Base-by-base conservation (phyloP, 148 eudicot genomes). In the Dysphania ambrosioides region DNA sequence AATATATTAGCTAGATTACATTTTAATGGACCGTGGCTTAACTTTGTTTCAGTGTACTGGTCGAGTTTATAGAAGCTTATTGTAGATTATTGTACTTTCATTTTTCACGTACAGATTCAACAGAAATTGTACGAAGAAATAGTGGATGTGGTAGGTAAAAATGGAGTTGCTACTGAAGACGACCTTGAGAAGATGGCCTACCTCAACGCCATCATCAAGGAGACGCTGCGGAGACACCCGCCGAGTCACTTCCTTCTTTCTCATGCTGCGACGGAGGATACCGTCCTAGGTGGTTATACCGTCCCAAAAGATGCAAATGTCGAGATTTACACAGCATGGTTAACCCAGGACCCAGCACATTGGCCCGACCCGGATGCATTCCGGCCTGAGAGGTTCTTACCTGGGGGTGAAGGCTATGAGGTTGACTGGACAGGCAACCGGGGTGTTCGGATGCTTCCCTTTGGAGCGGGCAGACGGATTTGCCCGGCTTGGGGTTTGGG, bases 201-300 rank as follows among this genome's bases (percentile, higher is more conserved):
- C 65, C 84, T 95, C 18, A 80, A 74, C 0, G 98, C 98, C 0
- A 73, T 95, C 27, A 82, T 95, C 47, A 95, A 95, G 72, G 98
- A 95, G 51, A 95, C 98, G 0, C 81, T 95, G 68, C 78, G 98
- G 27, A 78, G 97, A 11, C 98, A 90, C 78, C 98, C 98, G 0
- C 98, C 98, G 0, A 95, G 98, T 77, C 98, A 95, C 75, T 95
- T 95, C 74, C 64, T 95, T 55, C 51, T 95, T 29, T 95, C 98
- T 0, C 97, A 95, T 53, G 85, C 93, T 0, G 89, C 92, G 4
- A 81, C 77, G 0, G 35, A 77, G 6, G 89, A 86, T 15, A 84
- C 95, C 1, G 84, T 85, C 81, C 87, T 95, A 23, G 97, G 85
- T 0, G 97, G 98, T n/a, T 95, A 92, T 86, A 84, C 83, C 18